Conservation (phyloP, 2,329 filamentous ascomycete genomes). For the Grosmannia penicillata region DNA sequence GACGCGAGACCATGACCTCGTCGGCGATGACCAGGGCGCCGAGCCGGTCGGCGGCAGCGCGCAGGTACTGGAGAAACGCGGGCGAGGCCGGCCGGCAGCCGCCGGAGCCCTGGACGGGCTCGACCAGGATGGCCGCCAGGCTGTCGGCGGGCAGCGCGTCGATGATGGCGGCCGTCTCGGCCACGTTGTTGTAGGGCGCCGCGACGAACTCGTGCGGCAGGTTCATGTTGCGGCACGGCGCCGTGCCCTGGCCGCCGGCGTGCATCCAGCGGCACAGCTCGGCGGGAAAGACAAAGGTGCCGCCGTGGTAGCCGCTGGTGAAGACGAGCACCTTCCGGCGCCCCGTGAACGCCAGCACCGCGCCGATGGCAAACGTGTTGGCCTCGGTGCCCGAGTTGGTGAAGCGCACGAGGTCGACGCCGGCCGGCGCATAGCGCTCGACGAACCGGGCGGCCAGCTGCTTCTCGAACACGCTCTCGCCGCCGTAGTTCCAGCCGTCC, state of each 20-base stretch:
- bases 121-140: slow-evolving; percentile 47
- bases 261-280: slow-evolving; percentile 9
- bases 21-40: slow-evolving; percentile 45
- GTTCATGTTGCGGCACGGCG: slow-evolving; percentile 30
- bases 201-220: slow-evolving; percentile 37
- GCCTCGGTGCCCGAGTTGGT: slow-evolving; percentile 52
- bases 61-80: slow-evolving; percentile 30
- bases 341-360: slow-evolving; percentile 28
- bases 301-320: slow-evolving; percentile 34
- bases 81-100: slow-evolving; percentile 35
- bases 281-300: slow-evolving; percentile 19
- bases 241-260: slow-evolving; percentile 10
- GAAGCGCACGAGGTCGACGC: slow-evolving; percentile 40
- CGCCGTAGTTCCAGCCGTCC: slow-evolving; percentile 37
- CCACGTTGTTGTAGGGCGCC: slow-evolving; percentile 45
- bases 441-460: slow-evolving; percentile 33
- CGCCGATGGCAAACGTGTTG: slow-evolving; percentile 39
- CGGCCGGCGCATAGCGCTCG: slow-evolving; percentile 25
- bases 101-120: slow-evolving; percentile 48
- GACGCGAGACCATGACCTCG: slow-evolving; percentile 54
- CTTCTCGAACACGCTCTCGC: slow-evolving; percentile 31
- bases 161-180: slow-evolving; percentile 27
- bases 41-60: slow-evolving; percentile 3
- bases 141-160: slow-evolving; percentile 20
- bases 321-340: slow-evolving; percentile 30